Evolutionary conservation across 495 filamentous ascomycete genomes (phyloP).

Genomic region (Penicillium samsonianum): DNA sequence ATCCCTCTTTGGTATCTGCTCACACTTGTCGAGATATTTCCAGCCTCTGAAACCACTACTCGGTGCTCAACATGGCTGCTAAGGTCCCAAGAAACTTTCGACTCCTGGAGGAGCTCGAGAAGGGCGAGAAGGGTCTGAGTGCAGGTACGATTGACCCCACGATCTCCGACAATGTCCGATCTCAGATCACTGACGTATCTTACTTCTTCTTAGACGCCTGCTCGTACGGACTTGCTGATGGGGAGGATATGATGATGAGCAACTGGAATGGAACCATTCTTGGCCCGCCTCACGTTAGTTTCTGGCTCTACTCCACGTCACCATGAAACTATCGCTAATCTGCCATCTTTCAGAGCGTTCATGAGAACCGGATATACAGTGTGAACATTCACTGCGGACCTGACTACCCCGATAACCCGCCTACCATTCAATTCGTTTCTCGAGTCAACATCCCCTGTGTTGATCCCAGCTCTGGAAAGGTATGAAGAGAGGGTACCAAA

Average conservation of each 20-base stretch:
- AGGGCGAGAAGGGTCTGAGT: constrained; percentile 95
- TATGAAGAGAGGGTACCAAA: constrained; percentile 28
- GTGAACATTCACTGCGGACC: constrained; percentile 95
- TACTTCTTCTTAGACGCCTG: constrained; percentile 70
- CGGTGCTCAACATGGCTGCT: constrained; percentile 59
- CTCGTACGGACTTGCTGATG: constrained; percentile 93
- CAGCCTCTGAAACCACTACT: not conserved
- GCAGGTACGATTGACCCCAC: constrained; percentile 60
- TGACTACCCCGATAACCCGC: constrained; percentile 85
- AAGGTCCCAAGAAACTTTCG: constrained; percentile 95
- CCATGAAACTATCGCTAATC: constrained; percentile 15
- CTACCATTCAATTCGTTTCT: constrained; percentile 85
- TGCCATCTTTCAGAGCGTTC: constrained; percentile 67
- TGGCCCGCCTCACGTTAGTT: constrained; percentile 88
- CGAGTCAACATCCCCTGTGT: constrained; percentile 96
- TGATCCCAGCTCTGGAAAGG: constrained; percentile 72
- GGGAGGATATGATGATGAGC: constrained; percentile 94
- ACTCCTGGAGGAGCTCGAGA: constrained; percentile 95
- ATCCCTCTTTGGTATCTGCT: constrained; percentile 7
- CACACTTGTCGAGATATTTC: constrained; percentile 8
- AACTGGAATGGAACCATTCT: constrained; percentile 99
- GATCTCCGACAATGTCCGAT: constrained; percentile 8
- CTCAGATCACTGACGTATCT: constrained; percentile 16
- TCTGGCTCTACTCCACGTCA: constrained; percentile 7
- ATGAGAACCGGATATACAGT: constrained; percentile 98